Base-by-base conservation (phyloP, 1,284 basidiomycete species). In the Melampsora americana region DNA sequence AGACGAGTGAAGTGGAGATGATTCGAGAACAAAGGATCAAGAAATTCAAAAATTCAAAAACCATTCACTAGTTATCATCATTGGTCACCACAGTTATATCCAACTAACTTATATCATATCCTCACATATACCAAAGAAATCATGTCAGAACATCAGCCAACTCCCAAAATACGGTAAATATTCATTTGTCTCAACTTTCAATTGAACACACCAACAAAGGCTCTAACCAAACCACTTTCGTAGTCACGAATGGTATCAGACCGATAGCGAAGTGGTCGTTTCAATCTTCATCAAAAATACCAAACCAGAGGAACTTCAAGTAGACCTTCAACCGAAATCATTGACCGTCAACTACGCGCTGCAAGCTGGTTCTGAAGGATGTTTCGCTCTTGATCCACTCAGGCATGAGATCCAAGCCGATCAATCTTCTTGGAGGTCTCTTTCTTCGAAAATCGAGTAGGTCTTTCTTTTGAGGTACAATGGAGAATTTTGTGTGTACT, bases 371-470 rank as follows among this genome's bases (percentile, higher is more conserved):
- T 35, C 70, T 20, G 70, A 72, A 72, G 62, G 61, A 5, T 72
- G 70, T 35, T 81, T 81, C 60, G 80, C 80, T 70, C 84, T 94
- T 28, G 87, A 90, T 76, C 93, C 93, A 14, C 86, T 96, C 14
- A 90, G 89, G 79, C 91, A 90, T 65, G 88, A 89, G 82, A 92
- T 96, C 79, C 87, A 90, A 80, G 85, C 89, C 0, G 85, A 85
- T 26, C 84, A 86, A 77, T 88, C 88, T 80, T 86, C 86, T 28
- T 90, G 85, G 83, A 87, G 88, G 3, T 88, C 94, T 18, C 87
- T 92, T 14, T 90, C 90, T 79, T 89, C 92, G 79, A 96, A 96
- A 83, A 87, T 95, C 67, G 93, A 93, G 82, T 83, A 64, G n/a
- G 50, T 53, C 20, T 35, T 35, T 35, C 35, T 35, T 4, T 35